Percentiles rank a stretch among this genome's conserved stretches.
phyloP scores from a whole-genome alignment of 2,329 filamentous ascomycete species.

The Zopfia rhizophila region DNA sequence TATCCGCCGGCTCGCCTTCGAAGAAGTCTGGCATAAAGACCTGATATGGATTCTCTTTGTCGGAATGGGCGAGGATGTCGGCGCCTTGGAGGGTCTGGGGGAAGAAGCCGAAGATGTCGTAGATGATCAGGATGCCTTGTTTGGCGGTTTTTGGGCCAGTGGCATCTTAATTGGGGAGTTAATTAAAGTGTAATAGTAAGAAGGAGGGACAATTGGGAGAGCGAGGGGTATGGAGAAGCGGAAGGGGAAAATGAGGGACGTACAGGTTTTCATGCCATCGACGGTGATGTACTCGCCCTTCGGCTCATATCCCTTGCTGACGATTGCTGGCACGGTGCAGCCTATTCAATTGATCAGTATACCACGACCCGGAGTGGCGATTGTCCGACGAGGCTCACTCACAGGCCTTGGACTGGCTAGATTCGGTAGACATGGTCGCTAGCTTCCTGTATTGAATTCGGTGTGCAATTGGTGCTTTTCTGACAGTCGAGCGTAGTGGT shows the following conservation, averaged over 20 bases:
- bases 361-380: no score
- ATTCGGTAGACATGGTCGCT: constrained; percentile 45
- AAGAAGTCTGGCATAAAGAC: constrained; percentile 96
- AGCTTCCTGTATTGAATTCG: constrained; percentile 20
- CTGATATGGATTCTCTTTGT: constrained; percentile 78
- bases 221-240: background rate
- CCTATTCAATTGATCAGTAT: constrained; percentile 34
- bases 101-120: constrained; percentile 73
- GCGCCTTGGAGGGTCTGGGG: constrained; percentile 71
- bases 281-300: constrained; percentile 70
- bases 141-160: constrained; percentile 67
- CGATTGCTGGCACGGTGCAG: constrained; percentile 63
- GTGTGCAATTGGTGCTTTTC: constrained; percentile 7
- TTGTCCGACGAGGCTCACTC: constrained; percentile 3
- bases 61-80: constrained; percentile 68
- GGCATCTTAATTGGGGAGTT: constrained; percentile 54
- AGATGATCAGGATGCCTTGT: constrained; percentile 67
- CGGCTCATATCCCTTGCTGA: constrained; percentile 62
- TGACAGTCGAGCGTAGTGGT: background rate
- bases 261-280: constrained; percentile 71
- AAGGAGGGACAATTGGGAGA: constrained; percentile 2
- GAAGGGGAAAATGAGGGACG: constrained; percentile 21
- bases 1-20: constrained; percentile 75
- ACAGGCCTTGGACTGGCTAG: constrained; percentile 50
- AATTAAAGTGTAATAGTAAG: constrained; percentile 1